Evolutionary conservation across 768 basidiomycete species (phyloP).

Genomic region (Russula vinacea): DNA sequence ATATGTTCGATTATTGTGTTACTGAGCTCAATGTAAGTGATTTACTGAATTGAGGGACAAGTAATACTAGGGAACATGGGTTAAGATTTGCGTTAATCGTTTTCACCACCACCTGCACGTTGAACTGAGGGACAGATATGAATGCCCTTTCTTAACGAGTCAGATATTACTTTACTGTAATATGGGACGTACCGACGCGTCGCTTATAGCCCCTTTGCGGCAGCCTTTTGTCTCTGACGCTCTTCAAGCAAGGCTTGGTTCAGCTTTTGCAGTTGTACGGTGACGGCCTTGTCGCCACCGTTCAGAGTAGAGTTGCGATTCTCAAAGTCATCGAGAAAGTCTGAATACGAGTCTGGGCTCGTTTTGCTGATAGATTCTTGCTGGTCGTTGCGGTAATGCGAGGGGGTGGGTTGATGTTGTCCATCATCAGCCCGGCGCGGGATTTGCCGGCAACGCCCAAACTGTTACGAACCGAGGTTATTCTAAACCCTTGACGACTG

Average conservation of each 20-base stretch:
- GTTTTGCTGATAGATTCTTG: slow-evolving; percentile 33
- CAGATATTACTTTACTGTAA: accelerated
- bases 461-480: no score
- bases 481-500: neutral
- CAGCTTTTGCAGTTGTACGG: slow-evolving; percentile 39
- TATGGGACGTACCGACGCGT: slow-evolving; percentile 2
- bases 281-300: slow-evolving; percentile 38
- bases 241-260: slow-evolving; percentile 38
- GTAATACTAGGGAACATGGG: neutral
- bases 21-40: neutral
- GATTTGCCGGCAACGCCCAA: slow-evolving; percentile 2
- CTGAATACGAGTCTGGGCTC: slow-evolving; percentile 33
- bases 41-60: neutral
- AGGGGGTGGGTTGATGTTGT: slow-evolving; percentile 29
- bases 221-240: slow-evolving; percentile 19
- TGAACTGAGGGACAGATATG: neutral
- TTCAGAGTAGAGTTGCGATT: slow-evolving; percentile 35
- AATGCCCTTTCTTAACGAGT: neutral
- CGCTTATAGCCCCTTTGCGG: neutral
- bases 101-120: neutral
- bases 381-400: slow-evolving; percentile 14
- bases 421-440: slow-evolving; percentile 18
- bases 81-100: neutral
- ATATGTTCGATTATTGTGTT: neutral
- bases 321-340: slow-evolving; percentile 36